Conservation (phyloP, 208 protist genomes). For the Crithidia thermophila region DNA sequence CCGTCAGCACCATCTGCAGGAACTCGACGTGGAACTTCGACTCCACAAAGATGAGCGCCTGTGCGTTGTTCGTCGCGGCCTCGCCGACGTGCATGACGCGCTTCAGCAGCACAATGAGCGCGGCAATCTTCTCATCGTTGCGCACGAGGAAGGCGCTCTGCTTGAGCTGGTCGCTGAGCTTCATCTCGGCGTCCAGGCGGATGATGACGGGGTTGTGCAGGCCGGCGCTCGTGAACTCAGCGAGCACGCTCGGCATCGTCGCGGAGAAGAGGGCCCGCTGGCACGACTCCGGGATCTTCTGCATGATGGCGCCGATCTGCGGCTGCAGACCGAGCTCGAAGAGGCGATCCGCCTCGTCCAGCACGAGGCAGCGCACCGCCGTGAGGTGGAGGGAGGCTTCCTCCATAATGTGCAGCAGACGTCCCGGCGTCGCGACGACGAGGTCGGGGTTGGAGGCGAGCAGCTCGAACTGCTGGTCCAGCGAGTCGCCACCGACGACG, state of each 20-base stretch:
- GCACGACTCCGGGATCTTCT: slow-evolving; percentile 90
- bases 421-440: slow-evolving; percentile 99
- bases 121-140: slow-evolving; percentile 95
- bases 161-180: slow-evolving; percentile 95
- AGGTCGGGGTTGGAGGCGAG: slow-evolving; percentile 98
- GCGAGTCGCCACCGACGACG: slow-evolving; percentile 96
- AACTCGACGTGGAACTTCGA: slow-evolving; percentile 98
- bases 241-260: slow-evolving; percentile 97
- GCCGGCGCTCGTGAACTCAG: slow-evolving; percentile 98
- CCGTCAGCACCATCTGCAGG: slow-evolving; percentile 91
- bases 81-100: slow-evolving; percentile 81
- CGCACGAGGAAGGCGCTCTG: slow-evolving; percentile 94
- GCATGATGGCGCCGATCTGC: slow-evolving; percentile 97
- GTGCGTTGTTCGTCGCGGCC: slow-evolving; percentile 34
- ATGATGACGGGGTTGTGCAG: slow-evolving; percentile 97
- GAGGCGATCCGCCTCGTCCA: slow-evolving; percentile 99
- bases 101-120: slow-evolving; percentile 95
- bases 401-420: slow-evolving; percentile 97
- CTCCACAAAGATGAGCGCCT: slow-evolving; percentile 98
- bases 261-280: slow-evolving; percentile 98
- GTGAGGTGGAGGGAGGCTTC: slow-evolving; percentile 94
- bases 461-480: slow-evolving; percentile 98
- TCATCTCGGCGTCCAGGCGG: slow-evolving; percentile 97
- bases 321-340: slow-evolving; percentile 98
- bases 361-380: slow-evolving; percentile 95